Percentiles rank a stretch among this genome's conserved stretches.
These are phyloP conservation scores for Fusarium sp. DNA, from an alignment of 2,329 filamentous ascomycete species.

Conservation along the genomic window DNA sequence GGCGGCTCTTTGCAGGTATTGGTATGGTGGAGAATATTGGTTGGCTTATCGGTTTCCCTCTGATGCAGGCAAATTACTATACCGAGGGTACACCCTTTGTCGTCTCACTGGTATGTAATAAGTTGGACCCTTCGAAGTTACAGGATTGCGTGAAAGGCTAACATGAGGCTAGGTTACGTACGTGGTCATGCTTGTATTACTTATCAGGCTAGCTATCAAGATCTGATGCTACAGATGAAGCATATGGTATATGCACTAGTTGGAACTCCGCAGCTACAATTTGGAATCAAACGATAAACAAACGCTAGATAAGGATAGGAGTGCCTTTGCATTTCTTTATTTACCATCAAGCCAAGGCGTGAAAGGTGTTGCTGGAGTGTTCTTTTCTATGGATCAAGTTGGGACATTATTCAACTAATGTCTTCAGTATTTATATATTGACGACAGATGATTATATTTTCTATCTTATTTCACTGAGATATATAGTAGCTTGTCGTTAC, in stretches of 20 bases:
- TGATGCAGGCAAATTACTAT: background rate
- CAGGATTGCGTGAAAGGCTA: background rate
- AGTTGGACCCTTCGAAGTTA: background rate
- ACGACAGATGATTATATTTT: background rate
- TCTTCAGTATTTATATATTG: background rate
- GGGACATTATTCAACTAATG: background rate
- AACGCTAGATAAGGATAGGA: background rate
- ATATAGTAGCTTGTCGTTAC: background rate
- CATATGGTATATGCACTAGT: background rate
- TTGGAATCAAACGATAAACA: background rate
- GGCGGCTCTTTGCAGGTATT: slow-evolving; percentile 1
- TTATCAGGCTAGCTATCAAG: background rate
- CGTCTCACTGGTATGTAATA: background rate
- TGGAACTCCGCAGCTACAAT: accelerated
- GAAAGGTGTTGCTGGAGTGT: background rate
- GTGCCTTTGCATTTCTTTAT: background rate
- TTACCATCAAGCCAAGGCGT: accelerated
- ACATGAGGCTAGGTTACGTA: background rate
- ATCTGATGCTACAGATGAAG: background rate
- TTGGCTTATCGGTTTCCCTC: background rate
- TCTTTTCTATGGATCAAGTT: background rate
- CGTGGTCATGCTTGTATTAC: background rate
- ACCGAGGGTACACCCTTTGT: background rate
- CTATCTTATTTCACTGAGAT: accelerated
- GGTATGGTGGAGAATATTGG: background rate